Base-by-base conservation (phyloP, 345 rosid species). In the Chamaenerion angustifolium region DNA sequence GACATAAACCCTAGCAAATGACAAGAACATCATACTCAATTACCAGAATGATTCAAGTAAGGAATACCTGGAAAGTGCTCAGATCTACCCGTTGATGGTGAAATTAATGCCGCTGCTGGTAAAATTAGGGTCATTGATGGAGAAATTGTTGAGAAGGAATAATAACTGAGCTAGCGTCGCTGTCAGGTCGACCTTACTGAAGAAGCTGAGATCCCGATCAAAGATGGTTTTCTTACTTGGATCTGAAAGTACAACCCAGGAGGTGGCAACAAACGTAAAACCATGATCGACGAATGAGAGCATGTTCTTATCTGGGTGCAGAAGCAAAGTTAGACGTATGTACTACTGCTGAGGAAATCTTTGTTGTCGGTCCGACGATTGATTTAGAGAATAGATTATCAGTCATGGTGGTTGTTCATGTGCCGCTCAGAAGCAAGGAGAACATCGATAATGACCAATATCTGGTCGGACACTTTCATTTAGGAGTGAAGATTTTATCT, bases 401-500 rank as follows among this genome's bases (percentile, higher is more conserved):
- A 92, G 51, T 87, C 87, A 16, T 55, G 80, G 16, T 82, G 76
- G 57, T 67, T 71, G 56, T 70, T 75, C 60, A 83, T 52, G 50
- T 79, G 82, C 46, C 78, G 78, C 46, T 87, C 85, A 5, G 80
- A 46, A 12, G 84, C 56, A 31, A 81, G 67, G 1, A 92, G 68
- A 0, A 92, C 98, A 45, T 87, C 96, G 13, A 66, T 76, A 16
- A 83, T 69, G n/a, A 96, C 96, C 48, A 92, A 52, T 63, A 92
- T 82, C 79, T 92, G 95, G 43, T 87, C 95, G 0, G 93, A 64
- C 49, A 96, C 96, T 18, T 90, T n/a, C n/a, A n/a, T n/a, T n/a
- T n/a, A n/a, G n/a, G n/a, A n/a, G n/a, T n/a, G n/a, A n/a, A n/a
- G n/a, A n/a, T n/a, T n/a, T n/a, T n/a, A n/a, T n/a, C n/a, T n/a